These are phyloP conservation scores for Boletus bicolor DNA, from an alignment of 768 basidiomycete genomes.

Conservation along the genomic window DNA sequence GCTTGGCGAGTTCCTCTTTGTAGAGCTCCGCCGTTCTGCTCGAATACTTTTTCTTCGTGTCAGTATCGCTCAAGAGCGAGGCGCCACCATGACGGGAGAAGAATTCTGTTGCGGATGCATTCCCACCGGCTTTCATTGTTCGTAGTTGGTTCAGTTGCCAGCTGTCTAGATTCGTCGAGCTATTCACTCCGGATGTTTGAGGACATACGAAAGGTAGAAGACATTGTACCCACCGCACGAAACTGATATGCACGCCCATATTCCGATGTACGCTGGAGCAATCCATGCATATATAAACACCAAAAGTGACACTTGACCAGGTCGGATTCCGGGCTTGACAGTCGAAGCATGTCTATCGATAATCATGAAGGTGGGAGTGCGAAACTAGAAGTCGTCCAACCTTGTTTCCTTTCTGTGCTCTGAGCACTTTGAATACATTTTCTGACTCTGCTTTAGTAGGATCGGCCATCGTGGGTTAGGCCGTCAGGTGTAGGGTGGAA, in stretches of 20 bases:
- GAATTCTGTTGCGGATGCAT: conserved; percentile 81
- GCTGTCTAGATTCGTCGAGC: conserved; percentile 93
- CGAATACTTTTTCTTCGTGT: conserved; percentile 88
- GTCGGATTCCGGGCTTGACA: conserved; percentile 95
- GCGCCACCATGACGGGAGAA: conserved; percentile 84
- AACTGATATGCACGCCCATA: conserved; percentile 97
- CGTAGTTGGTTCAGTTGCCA: conserved; percentile 92
- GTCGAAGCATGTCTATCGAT: conserved; percentile 81
- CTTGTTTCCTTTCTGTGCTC: conserved; percentile 86
- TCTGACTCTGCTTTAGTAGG: conserved; percentile 86
- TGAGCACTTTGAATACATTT: conserved; percentile 78
- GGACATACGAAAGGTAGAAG: not conserved
- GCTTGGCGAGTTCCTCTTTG: conserved; percentile 83
- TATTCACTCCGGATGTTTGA: conserved; percentile 35
- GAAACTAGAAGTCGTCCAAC: conserved; percentile 33
- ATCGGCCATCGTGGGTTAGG: conserved; percentile 52
- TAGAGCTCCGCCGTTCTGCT: conserved; percentile 82
- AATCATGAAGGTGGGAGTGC: conserved; percentile 1
- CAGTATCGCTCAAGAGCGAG: conserved; percentile 63
- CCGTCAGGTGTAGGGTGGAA: not conserved
- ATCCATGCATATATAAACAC: conserved; percentile 95
- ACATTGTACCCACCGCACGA: conserved; percentile 70
- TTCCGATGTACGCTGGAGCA: conserved; percentile 95
- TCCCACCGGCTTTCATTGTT: conserved; percentile 96
- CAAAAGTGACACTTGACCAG: conserved; percentile 96